A percentile compares a stretch with the other conserved stretches of the same genome.
phyloP scores from a whole-genome alignment of 1,139 yeast species.

The Arxiozyma slooffiae region DNA sequence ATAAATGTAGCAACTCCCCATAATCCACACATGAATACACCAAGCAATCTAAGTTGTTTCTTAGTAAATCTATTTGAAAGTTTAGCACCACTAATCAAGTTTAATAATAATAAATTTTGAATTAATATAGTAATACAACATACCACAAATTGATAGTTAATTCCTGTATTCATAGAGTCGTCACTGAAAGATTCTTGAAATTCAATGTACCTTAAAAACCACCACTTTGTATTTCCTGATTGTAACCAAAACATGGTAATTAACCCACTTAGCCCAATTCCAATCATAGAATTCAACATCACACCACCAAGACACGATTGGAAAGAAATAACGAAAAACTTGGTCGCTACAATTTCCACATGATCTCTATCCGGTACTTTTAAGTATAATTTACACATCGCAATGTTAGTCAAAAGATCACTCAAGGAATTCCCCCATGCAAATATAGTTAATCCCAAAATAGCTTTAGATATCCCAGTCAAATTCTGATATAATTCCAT shows the following conservation, averaged over 20 bases:
- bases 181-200: constrained; percentile 10
- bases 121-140: constrained; percentile 19
- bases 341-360: constrained; percentile 19
- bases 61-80: constrained; percentile 9
- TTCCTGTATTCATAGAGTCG: neutral
- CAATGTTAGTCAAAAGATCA: constrained; percentile 79
- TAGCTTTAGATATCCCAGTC: constrained; percentile 52
- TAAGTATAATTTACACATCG: constrained; percentile 34
- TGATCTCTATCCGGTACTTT: constrained; percentile 19
- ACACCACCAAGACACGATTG: constrained; percentile 32
- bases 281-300: constrained; percentile 29
- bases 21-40: constrained; percentile 23
- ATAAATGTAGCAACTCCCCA: constrained; percentile 26
- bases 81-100: constrained; percentile 15
- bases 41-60: constrained; percentile 16
- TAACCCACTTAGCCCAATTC: constrained; percentile 30
- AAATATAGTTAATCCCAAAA: constrained; percentile 77
- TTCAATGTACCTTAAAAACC: constrained; percentile 19
- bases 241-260: constrained; percentile 25
- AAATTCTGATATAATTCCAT: constrained; percentile 36
- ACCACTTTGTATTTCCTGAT: constrained; percentile 15
- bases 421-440: constrained; percentile 95
- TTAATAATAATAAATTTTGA: constrained; percentile 15
- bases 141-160: constrained; percentile 20
- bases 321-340: constrained; percentile 28